Evolutionary conservation across 1,284 basidiomycete genomes (phyloP).

Genomic region (Apiotrichum domesticum): DNA sequence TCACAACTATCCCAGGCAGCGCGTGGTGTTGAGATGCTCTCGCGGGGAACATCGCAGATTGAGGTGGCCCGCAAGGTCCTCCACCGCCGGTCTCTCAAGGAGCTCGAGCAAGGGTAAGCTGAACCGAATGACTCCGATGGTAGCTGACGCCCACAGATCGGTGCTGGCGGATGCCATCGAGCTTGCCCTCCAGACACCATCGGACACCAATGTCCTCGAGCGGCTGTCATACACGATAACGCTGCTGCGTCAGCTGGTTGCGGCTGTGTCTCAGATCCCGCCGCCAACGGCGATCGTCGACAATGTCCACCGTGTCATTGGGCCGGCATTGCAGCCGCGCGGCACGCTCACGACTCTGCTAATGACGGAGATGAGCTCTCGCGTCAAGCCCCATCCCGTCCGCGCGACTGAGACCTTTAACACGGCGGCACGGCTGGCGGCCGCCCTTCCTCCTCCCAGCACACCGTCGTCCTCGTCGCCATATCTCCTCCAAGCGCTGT

Average conservation of each 20-base stretch:
- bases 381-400: constrained; percentile 20
- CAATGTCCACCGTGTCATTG: constrained; percentile 12
- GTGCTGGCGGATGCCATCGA: constrained; percentile 6
- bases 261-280: constrained; percentile 1
- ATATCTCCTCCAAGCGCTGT: constrained; percentile 27
- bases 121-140: background rate
- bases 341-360: constrained; percentile 16
- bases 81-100: constrained; percentile 12
- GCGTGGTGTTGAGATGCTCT: background rate
- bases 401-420: constrained; percentile 27
- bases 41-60: constrained; percentile 4
- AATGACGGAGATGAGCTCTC: constrained; percentile 20
- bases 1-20: too few relatives aligned
- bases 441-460: constrained; percentile 8
- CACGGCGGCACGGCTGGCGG: constrained; percentile 15
- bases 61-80: constrained; percentile 24
- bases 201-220: constrained; percentile 21
- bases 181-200: constrained; percentile 7
- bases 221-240: constrained; percentile 19
- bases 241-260: constrained; percentile 24
- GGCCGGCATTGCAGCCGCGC: constrained; percentile 20
- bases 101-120: constrained; percentile 22
- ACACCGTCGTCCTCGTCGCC: constrained; percentile 2
- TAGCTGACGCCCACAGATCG: constrained; percentile 2
- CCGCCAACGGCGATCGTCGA: constrained; percentile 8